Evolutionary conservation across 73 alveolate species (phyloP).

Genomic region (Paramecium caudatum): DNA sequence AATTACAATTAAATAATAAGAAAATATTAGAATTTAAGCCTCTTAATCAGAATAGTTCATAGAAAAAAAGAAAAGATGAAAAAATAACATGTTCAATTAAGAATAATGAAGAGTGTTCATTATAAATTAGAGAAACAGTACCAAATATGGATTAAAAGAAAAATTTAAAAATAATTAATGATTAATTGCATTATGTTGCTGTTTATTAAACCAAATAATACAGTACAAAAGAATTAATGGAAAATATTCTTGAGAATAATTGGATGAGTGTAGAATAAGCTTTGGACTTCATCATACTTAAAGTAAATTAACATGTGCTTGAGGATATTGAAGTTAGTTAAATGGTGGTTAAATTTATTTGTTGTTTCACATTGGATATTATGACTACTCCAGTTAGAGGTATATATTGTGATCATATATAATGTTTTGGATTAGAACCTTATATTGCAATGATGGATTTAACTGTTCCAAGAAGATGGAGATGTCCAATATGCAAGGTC

Average conservation of each 20-base stretch:
- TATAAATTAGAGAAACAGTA: neutral
- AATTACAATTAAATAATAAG: neutral
- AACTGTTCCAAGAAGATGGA: conserved; percentile 30
- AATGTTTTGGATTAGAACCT: conserved; percentile 43
- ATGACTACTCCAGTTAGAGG: conserved; percentile 64
- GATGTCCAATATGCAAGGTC: conserved; percentile 55
- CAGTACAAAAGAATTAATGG: neutral
- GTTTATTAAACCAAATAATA: neutral
- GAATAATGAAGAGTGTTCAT: neutral
- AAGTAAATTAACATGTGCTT: neutral
- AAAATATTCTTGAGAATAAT: neutral
- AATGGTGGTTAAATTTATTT: neutral
- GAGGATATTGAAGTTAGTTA: neutral
- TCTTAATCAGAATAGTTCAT: neutral
- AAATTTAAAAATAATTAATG: neutral
- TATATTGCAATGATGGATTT: neutral
- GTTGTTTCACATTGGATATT: neutral
- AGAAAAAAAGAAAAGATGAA: conserved; percentile 51
- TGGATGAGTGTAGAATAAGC: conserved; percentile 69
- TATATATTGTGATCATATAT: conserved; percentile 26
- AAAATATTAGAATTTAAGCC: conserved; percentile 20
- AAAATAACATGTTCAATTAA: neutral
- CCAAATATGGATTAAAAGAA: neutral
- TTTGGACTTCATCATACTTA: neutral
- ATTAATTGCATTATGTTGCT: conserved; percentile 7